Evolutionary conservation across 176 grass and related monocot genomes (phyloP).

Genomic region (Puccinellia tenuiflora): DNA sequence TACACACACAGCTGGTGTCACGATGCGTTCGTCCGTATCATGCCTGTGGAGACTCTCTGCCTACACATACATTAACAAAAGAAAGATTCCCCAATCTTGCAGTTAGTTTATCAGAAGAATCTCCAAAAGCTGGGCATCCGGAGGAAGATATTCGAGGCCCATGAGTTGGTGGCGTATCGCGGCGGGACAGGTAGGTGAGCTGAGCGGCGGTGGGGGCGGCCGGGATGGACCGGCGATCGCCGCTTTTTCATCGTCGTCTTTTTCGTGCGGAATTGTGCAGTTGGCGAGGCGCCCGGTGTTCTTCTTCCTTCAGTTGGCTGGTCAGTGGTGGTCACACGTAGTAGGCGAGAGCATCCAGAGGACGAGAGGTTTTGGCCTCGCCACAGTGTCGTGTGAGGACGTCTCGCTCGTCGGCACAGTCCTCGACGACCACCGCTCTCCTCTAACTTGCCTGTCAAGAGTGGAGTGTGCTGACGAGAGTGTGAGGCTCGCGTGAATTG

Average conservation of each 20-base stretch:
- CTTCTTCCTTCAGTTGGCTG: background rate
- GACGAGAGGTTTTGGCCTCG: conserved; percentile 12
- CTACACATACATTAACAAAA: background rate
- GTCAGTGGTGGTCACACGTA: background rate
- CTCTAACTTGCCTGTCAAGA: conserved; percentile 10
- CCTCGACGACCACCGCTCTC: background rate
- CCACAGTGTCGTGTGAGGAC: conserved; percentile 11
- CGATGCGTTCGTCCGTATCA: background rate
- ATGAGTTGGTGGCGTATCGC: conserved; percentile 24
- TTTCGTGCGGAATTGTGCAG: conserved; percentile 1
- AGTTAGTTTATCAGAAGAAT: background rate
- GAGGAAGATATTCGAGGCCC: conserved; percentile 30
- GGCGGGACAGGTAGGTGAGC: conserved; percentile 18
- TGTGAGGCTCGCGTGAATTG: background rate
- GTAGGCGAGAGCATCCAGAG: background rate
- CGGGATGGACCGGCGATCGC: background rate
- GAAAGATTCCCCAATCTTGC: background rate
- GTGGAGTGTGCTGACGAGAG: background rate
- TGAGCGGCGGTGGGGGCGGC: background rate
- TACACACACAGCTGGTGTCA: conserved; percentile 6
- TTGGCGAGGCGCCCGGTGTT: conserved; percentile 6
- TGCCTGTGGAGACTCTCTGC: background rate
- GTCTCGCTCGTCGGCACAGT: background rate
- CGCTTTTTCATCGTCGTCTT: background rate
- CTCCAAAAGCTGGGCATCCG: background rate